Conservation (phyloP, 352 stramenopile species). For the Phytophthora pseudosyringae region DNA sequence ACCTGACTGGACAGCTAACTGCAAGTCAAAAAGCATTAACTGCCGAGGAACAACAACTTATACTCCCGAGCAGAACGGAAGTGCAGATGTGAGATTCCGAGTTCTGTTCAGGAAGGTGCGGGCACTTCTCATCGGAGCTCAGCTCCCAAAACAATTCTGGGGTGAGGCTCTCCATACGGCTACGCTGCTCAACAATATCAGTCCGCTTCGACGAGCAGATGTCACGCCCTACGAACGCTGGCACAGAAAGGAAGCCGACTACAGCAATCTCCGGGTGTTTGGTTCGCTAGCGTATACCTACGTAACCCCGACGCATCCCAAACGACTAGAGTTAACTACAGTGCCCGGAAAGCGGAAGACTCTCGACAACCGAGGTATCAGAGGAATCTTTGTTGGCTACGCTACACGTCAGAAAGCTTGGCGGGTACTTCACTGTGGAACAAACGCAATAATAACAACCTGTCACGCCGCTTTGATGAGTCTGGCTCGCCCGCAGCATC, state of each 20-base stretch:
- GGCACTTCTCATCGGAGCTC: conserved; percentile 8
- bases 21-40: background rate
- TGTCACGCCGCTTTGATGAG: conserved; percentile 21
- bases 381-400: conserved; percentile 15
- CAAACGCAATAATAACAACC: background rate
- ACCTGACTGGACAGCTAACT: background rate
- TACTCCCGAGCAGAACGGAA: conserved; percentile 17
- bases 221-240: conserved; percentile 14
- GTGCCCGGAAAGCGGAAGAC: background rate
- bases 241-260: conserved; percentile 12
- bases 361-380: conserved; percentile 9
- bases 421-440: conserved; percentile 15
- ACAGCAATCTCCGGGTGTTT: conserved; percentile 15
- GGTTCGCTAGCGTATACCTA: conserved; percentile 21
- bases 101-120: conserved; percentile 23
- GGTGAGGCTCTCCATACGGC: conserved; percentile 7
- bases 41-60: background rate
- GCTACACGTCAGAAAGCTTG: conserved; percentile 12
- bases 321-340: background rate
- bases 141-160: conserved; percentile 24
- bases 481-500: background rate
- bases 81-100: conserved; percentile 16
- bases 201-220: conserved; percentile 4
- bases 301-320: background rate
- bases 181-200: background rate